Base-by-base conservation (phyloP, 805 yeast genomes). In the Hanseniaspora nectarophila region DNA sequence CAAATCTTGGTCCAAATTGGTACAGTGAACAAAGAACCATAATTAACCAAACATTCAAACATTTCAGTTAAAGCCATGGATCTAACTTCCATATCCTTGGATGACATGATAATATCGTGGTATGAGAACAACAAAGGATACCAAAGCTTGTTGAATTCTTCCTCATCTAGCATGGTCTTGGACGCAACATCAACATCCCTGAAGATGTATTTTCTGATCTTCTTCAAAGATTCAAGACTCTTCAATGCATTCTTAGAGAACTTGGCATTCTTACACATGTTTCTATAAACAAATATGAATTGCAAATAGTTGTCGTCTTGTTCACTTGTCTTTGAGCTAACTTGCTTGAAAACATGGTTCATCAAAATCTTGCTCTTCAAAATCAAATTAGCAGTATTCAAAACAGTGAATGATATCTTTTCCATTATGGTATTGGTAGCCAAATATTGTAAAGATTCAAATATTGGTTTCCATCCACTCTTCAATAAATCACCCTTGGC, bases 391-490 rank as follows among this genome's bases (percentile, higher is more conserved):
- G 50, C 50, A 29, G 47, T 42, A 23, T 52, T 46, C 18, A 52
- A 40, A 16, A 46, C 50, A n/a, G 35, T 52, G 2, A 35, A 26
- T 26, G 51, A 52, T 15, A 52, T 34, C 26, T 42, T 52, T 35
- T 52, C 54, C 45, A 46, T 45, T 0, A 40, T 40, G 2, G 51
- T 76, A 80, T 21, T 34, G 45, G 69, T 70, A 3, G 95, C 90
- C 5, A 94, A 87, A 48, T 74, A 80, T 5, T 81, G 77, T 56
- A 90, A 76, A 1, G 86, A 83, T 24, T 80, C 83, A 60, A 92
- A 79, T 51, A 94, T 81, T 0, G 97, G 81, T 55, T 77, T 78
- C 99, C 99, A 92, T 43, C 99, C 99, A 18, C 97, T 88, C 62
- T 79, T 82, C 57, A 92, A 84, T 54, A 77, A 75, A 15, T 68